Conservation (phyloP, 2,329 filamentous ascomycete species). For the Didymella sp. region DNA sequence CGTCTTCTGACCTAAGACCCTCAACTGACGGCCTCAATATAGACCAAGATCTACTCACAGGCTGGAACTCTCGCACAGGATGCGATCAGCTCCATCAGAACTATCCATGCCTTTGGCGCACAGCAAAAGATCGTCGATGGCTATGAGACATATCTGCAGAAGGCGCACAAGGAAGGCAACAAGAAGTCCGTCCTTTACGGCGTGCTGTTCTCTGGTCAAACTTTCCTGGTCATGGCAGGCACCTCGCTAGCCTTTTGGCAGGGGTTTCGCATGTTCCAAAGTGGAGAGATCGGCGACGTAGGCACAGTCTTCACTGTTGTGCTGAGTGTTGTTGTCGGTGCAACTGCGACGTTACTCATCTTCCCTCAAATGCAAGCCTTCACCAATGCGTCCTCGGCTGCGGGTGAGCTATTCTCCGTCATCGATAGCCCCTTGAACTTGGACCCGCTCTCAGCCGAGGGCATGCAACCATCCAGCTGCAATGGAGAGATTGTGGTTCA, state of each 20-base stretch:
- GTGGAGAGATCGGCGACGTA: slow-evolving; percentile 59
- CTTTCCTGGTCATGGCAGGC: slow-evolving; percentile 13
- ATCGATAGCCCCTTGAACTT: slow-evolving; percentile 80
- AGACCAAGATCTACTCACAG: slow-evolving; percentile 16
- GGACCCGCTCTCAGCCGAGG: slow-evolving; percentile 54
- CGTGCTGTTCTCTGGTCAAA: slow-evolving; percentile 12
- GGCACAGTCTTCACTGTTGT: slow-evolving; percentile 58
- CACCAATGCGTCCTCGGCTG: slow-evolving; percentile 24
- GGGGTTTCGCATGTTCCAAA: slow-evolving; percentile 60
- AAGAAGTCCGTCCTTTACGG: slow-evolving; percentile 19
- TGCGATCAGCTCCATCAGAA: slow-evolving; percentile 64
- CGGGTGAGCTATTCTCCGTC: slow-evolving; percentile 51
- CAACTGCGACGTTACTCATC: slow-evolving; percentile 51
- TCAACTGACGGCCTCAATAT: not conserved
- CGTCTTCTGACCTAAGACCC: not conserved
- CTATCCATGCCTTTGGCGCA: slow-evolving; percentile 85
- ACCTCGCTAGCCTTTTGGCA: slow-evolving; percentile 48
- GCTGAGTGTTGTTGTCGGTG: slow-evolving; percentile 52
- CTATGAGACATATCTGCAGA: slow-evolving; percentile 75
- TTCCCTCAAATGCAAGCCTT: slow-evolving; percentile 84
- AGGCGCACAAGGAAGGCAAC: slow-evolving; percentile 62
- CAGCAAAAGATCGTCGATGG: slow-evolving; percentile 83
- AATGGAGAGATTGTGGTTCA: slow-evolving; percentile 90
- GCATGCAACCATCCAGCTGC: slow-evolving; percentile 44
- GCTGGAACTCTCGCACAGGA: slow-evolving; percentile 13